Evolutionary conservation across 768 basidiomycete species (phyloP).

Genomic region (Paxillus rubicundulus): DNA sequence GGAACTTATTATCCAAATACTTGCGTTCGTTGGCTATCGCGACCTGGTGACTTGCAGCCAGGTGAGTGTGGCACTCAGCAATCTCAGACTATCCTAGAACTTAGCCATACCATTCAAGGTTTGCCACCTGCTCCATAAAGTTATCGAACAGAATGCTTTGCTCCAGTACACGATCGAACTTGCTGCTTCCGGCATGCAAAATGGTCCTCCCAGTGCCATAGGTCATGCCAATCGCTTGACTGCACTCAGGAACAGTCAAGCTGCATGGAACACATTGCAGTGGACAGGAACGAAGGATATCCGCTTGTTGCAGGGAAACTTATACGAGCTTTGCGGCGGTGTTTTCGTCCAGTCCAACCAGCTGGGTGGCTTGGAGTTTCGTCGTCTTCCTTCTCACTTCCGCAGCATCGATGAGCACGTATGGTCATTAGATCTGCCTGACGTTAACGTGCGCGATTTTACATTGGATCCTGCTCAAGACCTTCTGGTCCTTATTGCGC

Average conservation of each 20-base stretch:
- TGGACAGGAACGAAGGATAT: constrained; percentile 35
- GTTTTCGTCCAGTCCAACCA: constrained; percentile 45
- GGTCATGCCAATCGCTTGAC: constrained; percentile 36
- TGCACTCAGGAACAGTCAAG: constrained; percentile 37
- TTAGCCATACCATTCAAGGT: constrained; percentile 25
- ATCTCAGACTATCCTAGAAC: neutral
- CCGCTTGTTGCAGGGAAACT: constrained; percentile 40
- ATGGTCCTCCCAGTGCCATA: constrained; percentile 33
- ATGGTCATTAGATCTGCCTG: constrained; percentile 41
- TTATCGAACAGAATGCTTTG: constrained; percentile 28
- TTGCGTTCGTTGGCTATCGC: constrained; percentile 19
- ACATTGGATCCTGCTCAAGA: constrained; percentile 67
- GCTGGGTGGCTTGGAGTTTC: constrained; percentile 37
- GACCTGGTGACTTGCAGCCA: constrained; percentile 28
- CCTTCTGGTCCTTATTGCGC: constrained; percentile 52
- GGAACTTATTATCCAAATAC: constrained; percentile 24
- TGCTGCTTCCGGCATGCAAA: constrained; percentile 40
- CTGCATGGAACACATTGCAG: constrained; percentile 38
- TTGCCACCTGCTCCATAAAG: constrained; percentile 29
- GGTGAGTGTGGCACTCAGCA: constrained; percentile 12
- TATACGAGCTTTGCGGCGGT: constrained; percentile 61
- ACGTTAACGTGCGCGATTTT: constrained; percentile 50
- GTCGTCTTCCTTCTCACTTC: constrained; percentile 47
- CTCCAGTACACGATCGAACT: constrained; percentile 48
- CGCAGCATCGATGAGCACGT: constrained; percentile 45